Base-by-base conservation (phyloP, 1,284 basidiomycete species). In the Cryptococcus floricola region DNA sequence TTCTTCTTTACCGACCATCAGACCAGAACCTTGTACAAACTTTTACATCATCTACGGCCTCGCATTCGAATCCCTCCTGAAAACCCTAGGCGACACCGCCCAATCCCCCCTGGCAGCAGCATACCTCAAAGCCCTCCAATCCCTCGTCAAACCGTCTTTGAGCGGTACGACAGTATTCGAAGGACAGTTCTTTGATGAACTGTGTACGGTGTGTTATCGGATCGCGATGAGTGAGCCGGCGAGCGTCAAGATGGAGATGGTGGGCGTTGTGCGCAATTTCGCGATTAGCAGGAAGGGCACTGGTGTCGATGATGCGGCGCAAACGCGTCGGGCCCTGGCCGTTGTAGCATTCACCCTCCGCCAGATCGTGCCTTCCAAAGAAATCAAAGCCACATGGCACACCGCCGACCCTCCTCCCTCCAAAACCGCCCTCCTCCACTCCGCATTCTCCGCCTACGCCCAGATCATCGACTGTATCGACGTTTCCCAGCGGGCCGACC, bases 21-120 rank as follows among this genome's bases (percentile, higher is more conserved):
- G 83, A 12, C 80, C 84, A 23, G 89, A 92, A 57, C 91, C 93
- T 0, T 82, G 85, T 0, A 80, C 85, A 7, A 86, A 91, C 75
- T 98, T 97, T 78, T 92, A 87, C 75, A 83, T 91, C 14, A 74
- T 97, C 12, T 97, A 96, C 69, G 95, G 95, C 12, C 82, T 98
- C 19, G 87, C 95, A 0, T 97, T 91, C 63, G 95, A 98, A 73
- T 85, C 90, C 0, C 80, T 98, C 10, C 85, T 87, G 1, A 82
- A 84, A 1, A 82, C 87, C 2, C 83, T 87, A 1, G 81, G 86
- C 61, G 71, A 74, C 54, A 47, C 63, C n/a, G 45, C 61, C 16
- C 46, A 59, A 9, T 10, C 63, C 14, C 5, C 52, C 28, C 56
- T 66, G 56, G 79, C 84, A 27, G 65, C 80, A 6, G 80, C 87